Evolutionary conservation across 495 filamentous ascomycete species (phyloP).

Genomic region (Hypoxylon lienhwacheense): DNA sequence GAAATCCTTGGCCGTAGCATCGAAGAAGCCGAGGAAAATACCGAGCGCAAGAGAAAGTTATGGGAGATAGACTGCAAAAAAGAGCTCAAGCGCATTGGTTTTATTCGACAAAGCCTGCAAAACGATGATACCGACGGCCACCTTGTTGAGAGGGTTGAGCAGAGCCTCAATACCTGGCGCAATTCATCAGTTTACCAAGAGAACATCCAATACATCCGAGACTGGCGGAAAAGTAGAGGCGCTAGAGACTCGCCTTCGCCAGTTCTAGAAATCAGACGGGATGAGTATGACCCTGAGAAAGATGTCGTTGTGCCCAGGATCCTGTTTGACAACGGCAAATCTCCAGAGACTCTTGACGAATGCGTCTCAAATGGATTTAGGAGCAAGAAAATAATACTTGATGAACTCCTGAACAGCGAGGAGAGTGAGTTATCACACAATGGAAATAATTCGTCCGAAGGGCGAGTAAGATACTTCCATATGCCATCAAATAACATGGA

Average conservation of each 20-base stretch:
- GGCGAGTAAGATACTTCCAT: slow-evolving; percentile 24
- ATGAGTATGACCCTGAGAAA: slow-evolving; percentile 16
- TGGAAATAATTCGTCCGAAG: neutral
- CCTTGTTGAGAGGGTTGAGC: neutral
- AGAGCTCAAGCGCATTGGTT: slow-evolving; percentile 24
- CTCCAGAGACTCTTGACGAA: neutral
- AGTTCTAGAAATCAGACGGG: neutral
- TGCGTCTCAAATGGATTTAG: slow-evolving; percentile 24
- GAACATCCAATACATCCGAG: neutral
- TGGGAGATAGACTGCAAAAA: slow-evolving; percentile 21
- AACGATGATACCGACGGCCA: slow-evolving; percentile 8
- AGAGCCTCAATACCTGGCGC: neutral
- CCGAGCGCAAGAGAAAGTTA: slow-evolving; percentile 22
- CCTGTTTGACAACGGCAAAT: slow-evolving; percentile 3
- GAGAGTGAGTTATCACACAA: neutral
- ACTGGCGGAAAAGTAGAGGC: slow-evolving; percentile 1
- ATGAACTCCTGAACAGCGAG: neutral
- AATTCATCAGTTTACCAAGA: neutral
- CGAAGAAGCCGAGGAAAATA: slow-evolving; percentile 4
- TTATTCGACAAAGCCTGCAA: slow-evolving; percentile 27
- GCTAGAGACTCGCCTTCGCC: too few relatives aligned
- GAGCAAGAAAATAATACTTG: slow-evolving; percentile 23
- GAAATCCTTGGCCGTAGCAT: neutral
- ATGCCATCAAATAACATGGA: slow-evolving; percentile 36
- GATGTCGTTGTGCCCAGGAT: slow-evolving; percentile 25